Percentiles rank a stretch among this genome's conserved stretches.
These are phyloP conservation scores for Colletotrichum truncatum DNA, from an alignment of 2,329 filamentous ascomycete species.

Conservation along the genomic window DNA sequence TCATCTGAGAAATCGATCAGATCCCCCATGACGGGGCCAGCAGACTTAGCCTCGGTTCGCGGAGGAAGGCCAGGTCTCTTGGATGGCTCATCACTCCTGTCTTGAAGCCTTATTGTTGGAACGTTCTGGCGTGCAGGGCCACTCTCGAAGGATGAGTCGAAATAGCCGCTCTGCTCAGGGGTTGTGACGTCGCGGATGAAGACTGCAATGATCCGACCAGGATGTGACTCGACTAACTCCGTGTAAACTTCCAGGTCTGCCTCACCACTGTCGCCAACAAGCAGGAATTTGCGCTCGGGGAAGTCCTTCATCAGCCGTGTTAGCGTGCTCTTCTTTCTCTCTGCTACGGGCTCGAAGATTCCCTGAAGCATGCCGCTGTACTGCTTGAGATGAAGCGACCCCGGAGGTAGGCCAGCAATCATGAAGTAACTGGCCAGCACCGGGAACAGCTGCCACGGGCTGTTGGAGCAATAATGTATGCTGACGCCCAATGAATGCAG, in stretches of 20 bases:
- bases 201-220: conserved; percentile 82
- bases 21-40: conserved; percentile 60
- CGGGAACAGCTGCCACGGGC: conserved; percentile 96
- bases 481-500: conserved; percentile 84
- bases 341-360: conserved; percentile 96
- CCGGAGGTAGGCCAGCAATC: conserved; percentile 80
- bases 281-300: conserved; percentile 85
- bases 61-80: conserved; percentile 45
- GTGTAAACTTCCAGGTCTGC: conserved; percentile 98
- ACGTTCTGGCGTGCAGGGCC: conserved; percentile 35
- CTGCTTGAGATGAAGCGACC: conserved; percentile 94
- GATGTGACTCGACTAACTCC: conserved; percentile 86
- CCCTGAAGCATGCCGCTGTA: conserved; percentile 98
- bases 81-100: conserved; percentile 31
- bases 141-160: conserved; percentile 67
- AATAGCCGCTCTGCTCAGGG: conserved; percentile 76
- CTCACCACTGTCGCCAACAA: conserved; percentile 96
- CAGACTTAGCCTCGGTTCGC: conserved; percentile 35
- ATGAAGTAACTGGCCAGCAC: conserved; percentile 88
- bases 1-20: conserved; percentile 70
- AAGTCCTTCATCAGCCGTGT: conserved; percentile 90
- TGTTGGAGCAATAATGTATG: conserved; percentile 99
- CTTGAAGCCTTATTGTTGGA: conserved; percentile 32
- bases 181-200: conserved; percentile 98
- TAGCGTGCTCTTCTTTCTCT: conserved; percentile 89